A percentile compares a stretch with the other conserved stretches of the same genome.
These are phyloP conservation scores for Coemansia sp. DNA, from an alignment of 192 early-diverging fungal species.

Conservation along the genomic window DNA sequence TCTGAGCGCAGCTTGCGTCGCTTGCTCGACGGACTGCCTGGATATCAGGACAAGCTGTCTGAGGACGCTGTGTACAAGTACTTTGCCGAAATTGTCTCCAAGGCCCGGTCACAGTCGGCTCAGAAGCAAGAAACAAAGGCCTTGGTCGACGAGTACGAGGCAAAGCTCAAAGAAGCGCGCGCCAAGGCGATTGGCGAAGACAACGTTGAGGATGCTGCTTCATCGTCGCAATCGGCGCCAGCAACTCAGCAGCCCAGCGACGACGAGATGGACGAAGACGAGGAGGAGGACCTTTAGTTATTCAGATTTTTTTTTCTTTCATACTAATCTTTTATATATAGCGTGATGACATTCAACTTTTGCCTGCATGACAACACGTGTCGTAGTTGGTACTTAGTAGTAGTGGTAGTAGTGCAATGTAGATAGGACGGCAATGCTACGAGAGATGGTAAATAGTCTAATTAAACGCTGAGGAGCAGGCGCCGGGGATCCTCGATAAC, in stretches of 20 bases:
- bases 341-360: too few species aligned
- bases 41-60: conserved; percentile 92
- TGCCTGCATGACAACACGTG: too few species aligned
- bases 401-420: too few species aligned
- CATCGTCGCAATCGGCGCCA: conserved; percentile 4
- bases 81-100: conserved; percentile 84
- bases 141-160: conserved; percentile 85
- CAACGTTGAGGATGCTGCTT: conserved; percentile 34
- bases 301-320: background rate
- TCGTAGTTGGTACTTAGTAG: too few species aligned
- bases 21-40: conserved; percentile 79
- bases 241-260: conserved; percentile 11
- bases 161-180: conserved; percentile 72
- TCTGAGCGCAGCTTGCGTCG: conserved; percentile 86
- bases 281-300: background rate
- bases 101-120: conserved; percentile 59
- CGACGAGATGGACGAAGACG: conserved; percentile 15
- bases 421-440: too few species aligned
- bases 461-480: conserved; percentile 86
- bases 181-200: conserved; percentile 71
- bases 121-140: conserved; percentile 81
- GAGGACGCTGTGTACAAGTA: conserved; percentile 84
- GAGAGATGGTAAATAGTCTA: background rate
- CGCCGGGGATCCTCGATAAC: conserved; percentile 94
- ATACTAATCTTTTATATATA: too few species aligned